Base-by-base conservation (phyloP, 352 stramenopile species). In the Phytophthora citricola region DNA sequence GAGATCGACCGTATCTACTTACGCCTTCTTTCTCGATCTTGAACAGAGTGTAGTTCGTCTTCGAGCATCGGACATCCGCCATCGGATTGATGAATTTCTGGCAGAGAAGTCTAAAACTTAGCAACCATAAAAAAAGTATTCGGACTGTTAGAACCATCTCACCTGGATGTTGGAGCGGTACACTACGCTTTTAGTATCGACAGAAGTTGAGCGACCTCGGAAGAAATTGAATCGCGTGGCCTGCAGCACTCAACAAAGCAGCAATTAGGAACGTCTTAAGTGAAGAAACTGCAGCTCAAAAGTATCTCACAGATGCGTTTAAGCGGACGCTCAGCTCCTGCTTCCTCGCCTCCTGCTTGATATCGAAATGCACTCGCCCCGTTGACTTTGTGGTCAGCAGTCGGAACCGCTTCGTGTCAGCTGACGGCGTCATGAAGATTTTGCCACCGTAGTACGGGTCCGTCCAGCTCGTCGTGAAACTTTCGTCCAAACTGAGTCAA, bases 11-110 rank as follows among this genome's bases (percentile, higher is more conserved):
- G 3, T 20, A 14, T 24, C 7, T 2, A 70, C 72, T 43, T 22
- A 94, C 85, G 40, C 84, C 86, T 58, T 94, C 86, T 77, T 90
- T 90, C 66, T 94, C 86, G 27, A 94, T 86, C 63, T 90, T 90
- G 54, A 92, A 83, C 38, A 92, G 53, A 5, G 82, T 89, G 55
- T 85, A 78, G 63, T 86, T 90, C 38, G 83, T 83, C 61, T 81
- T 87, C 5, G 78, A 65, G 47, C 82, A 90, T 4, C 82, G 82
- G 27, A 94, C 68, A 39, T 94, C 84, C 11, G 72, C 79, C 46
- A 94, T 73, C 0, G 86, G 86, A 51, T 94, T 94, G 64, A 92
- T 91, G 53, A 92, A 94, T 80, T 92, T 94, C 75, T 94, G 69
- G 29, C 7, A 36, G 24, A 12, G 14, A 11, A 36, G 31, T 36